Evolutionary conservation across 345 rosid genomes (phyloP), one percentile per base, ranked within the genome.

Genomic region (Nasturtium officinale): DNA sequence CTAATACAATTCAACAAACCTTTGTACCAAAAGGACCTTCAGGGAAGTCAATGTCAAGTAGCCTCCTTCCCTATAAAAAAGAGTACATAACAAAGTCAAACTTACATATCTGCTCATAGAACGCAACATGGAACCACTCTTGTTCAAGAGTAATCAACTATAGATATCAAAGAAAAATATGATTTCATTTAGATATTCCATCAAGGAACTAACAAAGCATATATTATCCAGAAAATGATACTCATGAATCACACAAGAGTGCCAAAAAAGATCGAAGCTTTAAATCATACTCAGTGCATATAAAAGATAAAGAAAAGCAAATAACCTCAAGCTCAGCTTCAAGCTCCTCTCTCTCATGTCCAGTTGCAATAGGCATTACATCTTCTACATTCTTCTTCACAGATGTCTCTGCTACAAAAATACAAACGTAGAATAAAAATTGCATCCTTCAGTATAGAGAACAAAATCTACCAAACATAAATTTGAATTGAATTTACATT

Each of bases 1-100:
- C n/a, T 43, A 45, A 11, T 25, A 55, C 25, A 45, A 64, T 16
- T 21, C 17, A 61, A 80, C 90, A 52, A 64, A 90, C 97, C 96
- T 90, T 90, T 16, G 93, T 92, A 75, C 98, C 98, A 62, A 89
- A 90, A 46, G 96, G 96, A 74, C 98, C 93, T 4, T 33, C 82
- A 0, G 97, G 97, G 71, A 48, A 25, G 83, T 92, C 57, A 18
- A 85, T 83, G 20, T 90, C 93, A 43, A 90, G 91, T 70, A 90
- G 8, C 8, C 82, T 72, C 83, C 48, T 89, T 67, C 98, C 98
- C 97, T 93, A 60, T 45, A 75, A 17, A 82, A 82, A 56, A 47
- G 1, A 46, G 63, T 42, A 43, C 25, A 74, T 54, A 56, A 13
- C 15, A 23, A 46, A 3, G 50, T 28, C 54, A 20, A 32, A 58